These are phyloP conservation scores for Chernovozyma aurita DNA, from an alignment of 1,139 yeast genomes.

Conservation along the genomic window DNA sequence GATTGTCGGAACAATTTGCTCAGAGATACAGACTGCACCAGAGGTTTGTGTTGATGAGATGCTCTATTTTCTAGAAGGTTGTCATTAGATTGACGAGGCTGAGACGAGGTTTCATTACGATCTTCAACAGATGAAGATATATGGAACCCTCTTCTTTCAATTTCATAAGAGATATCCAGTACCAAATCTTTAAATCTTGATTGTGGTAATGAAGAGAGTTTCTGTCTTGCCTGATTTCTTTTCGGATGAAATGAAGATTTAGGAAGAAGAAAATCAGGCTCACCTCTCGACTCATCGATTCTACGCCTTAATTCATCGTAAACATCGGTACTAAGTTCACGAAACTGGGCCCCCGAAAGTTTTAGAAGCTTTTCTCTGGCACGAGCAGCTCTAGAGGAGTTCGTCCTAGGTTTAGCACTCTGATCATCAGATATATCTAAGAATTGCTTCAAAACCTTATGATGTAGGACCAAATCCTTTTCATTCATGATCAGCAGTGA, in stretches of 20 bases:
- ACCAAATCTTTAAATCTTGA: constrained; percentile 85
- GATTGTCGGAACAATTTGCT: neutral
- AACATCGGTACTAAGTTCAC: constrained; percentile 88
- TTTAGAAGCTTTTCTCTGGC: constrained; percentile 84
- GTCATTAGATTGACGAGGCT: neutral
- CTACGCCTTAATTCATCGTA: constrained; percentile 85
- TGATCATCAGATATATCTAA: constrained; percentile 49
- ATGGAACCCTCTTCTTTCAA: constrained; percentile 69
- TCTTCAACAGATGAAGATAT: constrained; percentile 7
- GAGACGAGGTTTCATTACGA: neutral
- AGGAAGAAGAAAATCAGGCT: constrained; percentile 65
- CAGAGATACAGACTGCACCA: neutral
- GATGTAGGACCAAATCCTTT: constrained; percentile 40
- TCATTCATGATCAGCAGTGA: constrained; percentile 29
- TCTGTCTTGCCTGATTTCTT: constrained; percentile 92
- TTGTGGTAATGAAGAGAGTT: constrained; percentile 79
- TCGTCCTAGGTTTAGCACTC: constrained; percentile 36
- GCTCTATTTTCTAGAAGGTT: neutral
- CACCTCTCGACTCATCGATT: constrained; percentile 48
- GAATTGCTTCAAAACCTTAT: constrained; percentile 48
- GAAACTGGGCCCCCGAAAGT: constrained; percentile 78
- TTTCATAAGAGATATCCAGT: constrained; percentile 83
- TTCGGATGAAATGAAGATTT: constrained; percentile 82
- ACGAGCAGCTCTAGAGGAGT: constrained; percentile 60
- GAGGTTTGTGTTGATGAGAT: neutral